Percentiles rank a stretch among this genome's conserved stretches.
Evolutionary conservation across 768 basidiomycete species (phyloP).

Genomic region (Collybiopsis confluens): DNA sequence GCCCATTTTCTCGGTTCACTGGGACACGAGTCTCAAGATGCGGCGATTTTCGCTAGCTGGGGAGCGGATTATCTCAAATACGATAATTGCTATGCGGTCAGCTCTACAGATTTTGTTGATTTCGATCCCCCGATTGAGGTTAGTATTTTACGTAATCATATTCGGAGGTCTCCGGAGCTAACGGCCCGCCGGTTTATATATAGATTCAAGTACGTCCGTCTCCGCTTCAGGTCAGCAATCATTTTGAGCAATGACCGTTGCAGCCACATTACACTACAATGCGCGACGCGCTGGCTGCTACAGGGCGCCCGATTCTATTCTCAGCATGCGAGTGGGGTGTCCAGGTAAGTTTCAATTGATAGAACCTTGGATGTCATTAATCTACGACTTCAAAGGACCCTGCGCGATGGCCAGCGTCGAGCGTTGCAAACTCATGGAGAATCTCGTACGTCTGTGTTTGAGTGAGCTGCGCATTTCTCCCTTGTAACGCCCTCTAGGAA

Average conservation of each 20-base stretch:
- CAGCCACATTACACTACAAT: conserved; percentile 41
- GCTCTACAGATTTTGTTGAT: conserved; percentile 41
- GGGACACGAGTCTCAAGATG: conserved; percentile 43
- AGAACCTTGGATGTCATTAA: background rate
- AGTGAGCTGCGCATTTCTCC: background rate
- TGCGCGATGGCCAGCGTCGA: conserved; percentile 43
- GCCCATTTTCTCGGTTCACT: conserved; percentile 42
- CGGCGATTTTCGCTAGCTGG: conserved; percentile 43
- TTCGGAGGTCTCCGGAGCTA: background rate
- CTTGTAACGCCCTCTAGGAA: conserved; percentile 24
- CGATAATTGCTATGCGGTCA: conserved; percentile 48
- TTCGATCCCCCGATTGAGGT: conserved; percentile 39
- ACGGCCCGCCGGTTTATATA: conserved; percentile 10
- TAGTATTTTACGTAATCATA: conserved; percentile 9
- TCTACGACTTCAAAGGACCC: conserved; percentile 27
- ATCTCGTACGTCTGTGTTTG: conserved; percentile 32
- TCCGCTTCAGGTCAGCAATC: background rate
- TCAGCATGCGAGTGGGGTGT: conserved; percentile 51
- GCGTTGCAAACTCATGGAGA: conserved; percentile 48
- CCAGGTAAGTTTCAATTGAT: conserved; percentile 18
- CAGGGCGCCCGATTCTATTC: conserved; percentile 43
- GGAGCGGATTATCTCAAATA: conserved; percentile 47
- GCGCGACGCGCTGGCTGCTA: conserved; percentile 40
- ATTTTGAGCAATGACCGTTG: background rate
- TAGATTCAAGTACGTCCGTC: conserved; percentile 28